Evolutionary conservation across 2,329 filamentous ascomycete genomes (phyloP), one percentile per base, ranked within the genome.

Genomic region (Colletotrichum scovillei): DNA sequence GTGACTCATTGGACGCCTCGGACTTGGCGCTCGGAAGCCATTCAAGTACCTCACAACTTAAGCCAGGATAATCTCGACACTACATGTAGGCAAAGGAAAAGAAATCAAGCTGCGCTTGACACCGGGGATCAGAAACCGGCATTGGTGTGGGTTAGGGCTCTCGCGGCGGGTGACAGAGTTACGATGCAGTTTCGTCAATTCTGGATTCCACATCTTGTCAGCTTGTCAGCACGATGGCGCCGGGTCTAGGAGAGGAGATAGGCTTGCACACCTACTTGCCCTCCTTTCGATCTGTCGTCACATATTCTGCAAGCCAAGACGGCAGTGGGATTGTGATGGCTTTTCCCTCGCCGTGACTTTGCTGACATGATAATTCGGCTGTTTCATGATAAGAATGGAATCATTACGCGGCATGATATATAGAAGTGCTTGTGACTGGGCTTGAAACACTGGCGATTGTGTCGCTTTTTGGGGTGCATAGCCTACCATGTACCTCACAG

Each of bases 401-500:
- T 28, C 16, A n/a, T 63, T 63, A 42, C 26, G 4, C 42, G 5
- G 8, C 8, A 11, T 49, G 28, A 1, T 5, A 42, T n/a, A 19
- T 9, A 5, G 6, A 14, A 22, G 24, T 26, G n/a, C 7, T 24
- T 12, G 28, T 35, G 12, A 53, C 6, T 8, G 16, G 1, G 16
- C 60, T 26, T 32, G 38, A 14, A 55, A 26, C 30, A 49, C 46
- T 9, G 28, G 26, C 28, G n/a, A 35, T 55, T 2, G 3, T n/a
- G 62, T 28, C 28, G 9, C 14, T 19, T 19, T 55, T 4, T 49
- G 42, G 30, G 12, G 12, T 26, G 22, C 16, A 32, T 28, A 64
- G 42, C 46, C 53, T 38, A 64, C 46, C 46, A 64, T 63, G 60
- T 53, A 26, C 60, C 60, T 63, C 60, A 19, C 60, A 53, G 60